Percentiles rank a stretch among this genome's conserved stretches.
phyloP scores from a whole-genome alignment of 768 basidiomycete genomes.

The Omphalotus guepiniiformis region DNA sequence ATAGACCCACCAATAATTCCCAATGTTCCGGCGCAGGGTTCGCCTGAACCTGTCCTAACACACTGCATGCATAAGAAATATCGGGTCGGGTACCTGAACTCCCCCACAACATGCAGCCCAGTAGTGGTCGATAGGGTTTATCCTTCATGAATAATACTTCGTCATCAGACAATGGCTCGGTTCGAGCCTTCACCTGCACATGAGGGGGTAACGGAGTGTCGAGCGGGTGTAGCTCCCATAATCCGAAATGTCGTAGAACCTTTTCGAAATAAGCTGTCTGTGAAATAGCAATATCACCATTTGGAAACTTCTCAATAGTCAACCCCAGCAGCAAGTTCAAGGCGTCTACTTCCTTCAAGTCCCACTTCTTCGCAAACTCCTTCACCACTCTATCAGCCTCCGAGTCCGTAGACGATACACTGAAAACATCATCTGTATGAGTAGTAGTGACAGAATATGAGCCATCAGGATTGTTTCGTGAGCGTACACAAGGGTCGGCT shows the following conservation, averaged over 20 bases:
- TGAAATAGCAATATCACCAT: background rate
- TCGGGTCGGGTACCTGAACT: slow-evolving; percentile 3
- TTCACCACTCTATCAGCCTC: background rate
- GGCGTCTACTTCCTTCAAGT: background rate
- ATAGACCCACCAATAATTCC: background rate
- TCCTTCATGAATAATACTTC: slow-evolving; percentile 10
- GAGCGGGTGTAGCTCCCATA: slow-evolving; percentile 13
- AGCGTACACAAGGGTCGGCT: slow-evolving; percentile 7
- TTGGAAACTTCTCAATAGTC: background rate
- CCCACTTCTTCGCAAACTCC: background rate
- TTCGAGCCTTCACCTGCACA: background rate
- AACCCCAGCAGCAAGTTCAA: background rate
- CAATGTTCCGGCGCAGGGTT: slow-evolving; percentile 3
- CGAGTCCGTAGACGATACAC: background rate
- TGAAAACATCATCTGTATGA: background rate
- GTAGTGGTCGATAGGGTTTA: slow-evolving; percentile 11
- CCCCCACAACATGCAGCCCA: slow-evolving; percentile 15
- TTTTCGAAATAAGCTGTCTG: too few relatives aligned
- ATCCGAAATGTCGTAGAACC: slow-evolving; percentile 17
- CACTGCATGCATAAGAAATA: background rate
- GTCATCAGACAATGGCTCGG: background rate
- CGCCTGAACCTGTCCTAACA: slow-evolving; percentile 6
- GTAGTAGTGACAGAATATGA: background rate
- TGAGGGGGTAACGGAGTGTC: slow-evolving; percentile 13
- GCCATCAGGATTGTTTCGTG: background rate